Percentiles rank a stretch among this genome's conserved stretches.
These are phyloP conservation scores for Yamadazyma conglobata DNA, from an alignment of 1,139 yeast genomes.

Conservation along the genomic window DNA sequence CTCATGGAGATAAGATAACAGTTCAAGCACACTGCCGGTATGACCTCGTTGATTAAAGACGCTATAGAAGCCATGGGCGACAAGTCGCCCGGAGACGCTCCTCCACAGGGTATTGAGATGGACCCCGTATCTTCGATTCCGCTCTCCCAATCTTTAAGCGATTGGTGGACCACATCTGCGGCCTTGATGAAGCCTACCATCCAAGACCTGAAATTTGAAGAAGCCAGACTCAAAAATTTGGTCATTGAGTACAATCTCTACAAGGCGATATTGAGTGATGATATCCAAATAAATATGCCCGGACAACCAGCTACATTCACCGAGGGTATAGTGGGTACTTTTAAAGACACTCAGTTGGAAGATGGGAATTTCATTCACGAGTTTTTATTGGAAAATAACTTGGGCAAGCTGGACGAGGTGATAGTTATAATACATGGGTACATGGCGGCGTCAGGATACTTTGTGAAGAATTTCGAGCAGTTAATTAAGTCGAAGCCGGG, in stretches of 20 bases:
- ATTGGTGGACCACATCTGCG: slow-evolving; percentile 40
- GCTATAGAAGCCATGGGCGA: slow-evolving; percentile 18
- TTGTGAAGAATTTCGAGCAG: slow-evolving; percentile 36
- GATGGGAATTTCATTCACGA: slow-evolving; percentile 35
- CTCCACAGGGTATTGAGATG: background rate
- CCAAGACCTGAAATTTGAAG: slow-evolving; percentile 9
- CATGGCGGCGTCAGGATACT: slow-evolving; percentile 48
- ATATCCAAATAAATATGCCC: slow-evolving; percentile 24
- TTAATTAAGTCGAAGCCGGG: slow-evolving; percentile 33
- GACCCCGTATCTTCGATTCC: slow-evolving; percentile 15
- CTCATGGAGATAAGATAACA: no score
- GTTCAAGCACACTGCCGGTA: no score
- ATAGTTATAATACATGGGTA: slow-evolving; percentile 43
- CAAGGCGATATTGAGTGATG: slow-evolving; percentile 31
- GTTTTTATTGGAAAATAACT: slow-evolving; percentile 29
- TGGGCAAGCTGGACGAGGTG: slow-evolving; percentile 15
- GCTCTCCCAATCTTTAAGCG: slow-evolving; percentile 26
- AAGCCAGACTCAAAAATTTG: slow-evolving; percentile 25
- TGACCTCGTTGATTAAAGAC: slow-evolving; percentile 12
- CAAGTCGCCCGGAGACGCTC: slow-evolving; percentile 3
- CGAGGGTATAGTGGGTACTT: slow-evolving; percentile 18
- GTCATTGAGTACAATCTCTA: slow-evolving; percentile 35
- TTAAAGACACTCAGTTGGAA: slow-evolving; percentile 32
- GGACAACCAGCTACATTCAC: slow-evolving; percentile 9
- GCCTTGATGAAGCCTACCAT: slow-evolving; percentile 22